Conservation (phyloP, 352 stramenopile species). For the Globisporangium paroecandrum region DNA sequence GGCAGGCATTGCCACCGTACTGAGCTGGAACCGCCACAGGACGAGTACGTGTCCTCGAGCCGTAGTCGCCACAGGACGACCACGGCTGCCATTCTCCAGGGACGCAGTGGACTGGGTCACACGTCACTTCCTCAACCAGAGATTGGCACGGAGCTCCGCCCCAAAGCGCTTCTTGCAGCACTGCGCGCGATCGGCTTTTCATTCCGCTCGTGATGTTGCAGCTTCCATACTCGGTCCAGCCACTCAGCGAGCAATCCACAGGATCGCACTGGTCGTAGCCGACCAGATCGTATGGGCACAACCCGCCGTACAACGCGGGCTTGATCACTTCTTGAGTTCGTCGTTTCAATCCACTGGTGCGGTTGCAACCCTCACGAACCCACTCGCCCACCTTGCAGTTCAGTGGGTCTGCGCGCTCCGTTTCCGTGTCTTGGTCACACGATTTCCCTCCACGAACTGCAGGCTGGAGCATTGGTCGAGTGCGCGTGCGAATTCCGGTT, state of each 20-base stretch:
- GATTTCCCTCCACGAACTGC: constrained; percentile 36
- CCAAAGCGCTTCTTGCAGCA: constrained; percentile 33
- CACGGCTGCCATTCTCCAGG: constrained; percentile 29
- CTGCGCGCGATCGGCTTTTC: constrained; percentile 36
- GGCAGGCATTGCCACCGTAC: constrained; percentile 42
- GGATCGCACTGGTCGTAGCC: constrained; percentile 44
- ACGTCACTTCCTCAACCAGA: constrained; percentile 25
- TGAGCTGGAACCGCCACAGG: constrained; percentile 20
- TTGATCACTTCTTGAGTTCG: constrained; percentile 30
- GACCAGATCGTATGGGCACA: constrained; percentile 29
- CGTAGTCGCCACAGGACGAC: constrained; percentile 29
- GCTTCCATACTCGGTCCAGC: constrained; percentile 31
- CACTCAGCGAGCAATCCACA: constrained; percentile 50
- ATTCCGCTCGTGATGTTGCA: constrained; percentile 30
- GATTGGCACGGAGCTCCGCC: constrained; percentile 28
- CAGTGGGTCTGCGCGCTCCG: constrained; percentile 32
- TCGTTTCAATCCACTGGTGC: constrained; percentile 35
- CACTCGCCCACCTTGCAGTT: constrained; percentile 53
- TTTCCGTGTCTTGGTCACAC: constrained; percentile 32
- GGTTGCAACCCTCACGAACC: constrained; percentile 35
- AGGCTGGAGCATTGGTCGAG: constrained; percentile 24
- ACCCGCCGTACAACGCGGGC: constrained; percentile 40
- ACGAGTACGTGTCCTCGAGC: constrained; percentile 34
- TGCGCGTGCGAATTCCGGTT: constrained; percentile 33
- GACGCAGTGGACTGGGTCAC: constrained; percentile 39